Base-by-base conservation (phyloP, 768 basidiomycete species). In the Boletellus emodensis region DNA sequence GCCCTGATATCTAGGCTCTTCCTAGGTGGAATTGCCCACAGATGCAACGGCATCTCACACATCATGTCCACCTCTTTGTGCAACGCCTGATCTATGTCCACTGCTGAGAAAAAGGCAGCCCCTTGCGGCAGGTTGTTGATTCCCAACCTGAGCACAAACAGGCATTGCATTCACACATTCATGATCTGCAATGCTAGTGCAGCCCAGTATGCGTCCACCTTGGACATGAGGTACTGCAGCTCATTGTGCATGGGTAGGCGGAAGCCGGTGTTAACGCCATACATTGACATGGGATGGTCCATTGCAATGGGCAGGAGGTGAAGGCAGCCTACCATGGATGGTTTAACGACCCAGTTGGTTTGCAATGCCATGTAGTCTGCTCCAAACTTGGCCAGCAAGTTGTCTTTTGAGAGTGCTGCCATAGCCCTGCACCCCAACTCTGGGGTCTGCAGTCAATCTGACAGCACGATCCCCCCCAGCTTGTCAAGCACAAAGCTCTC, bases 321-420 rank as follows among this genome's bases (percentile, higher is more conserved):
- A 10, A 98, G 84, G 64, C 98, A 98, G 68, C 97, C 96, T 38
- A 98, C 95, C 4, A 95, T 95, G 0, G 94, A 96, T 3, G 94
- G 97, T 62, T 98, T 95, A 6, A 98, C 96, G 43, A 94, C 96
- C 96, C 96, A 98, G 63, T 99, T 99, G 72, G 97, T 94, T 38
- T 95, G 83, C 6, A 92, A 96, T 0, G 96, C 87, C 78, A 98
- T 86, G 67, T 90, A 98, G 56, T 94, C 90, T 0, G 85, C 69
- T 12, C 89, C 90, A 53, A 92, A 90, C 50, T 78, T 80, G 32
- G 81, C 80, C 0, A 87, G 87, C 2, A 99, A 80, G 63, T 91
- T 85, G 54, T 88, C 84, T 69, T 90, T 94, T 24, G 87, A 87
- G n/a, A 99, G 76, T 1, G 95, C 95, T 43, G 87, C 81, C 1